Evolutionary conservation across 176 grass and related monocot genomes (phyloP), one percentile per base, ranked within the genome.

Genomic region (Chrysopogon serrulatus): DNA sequence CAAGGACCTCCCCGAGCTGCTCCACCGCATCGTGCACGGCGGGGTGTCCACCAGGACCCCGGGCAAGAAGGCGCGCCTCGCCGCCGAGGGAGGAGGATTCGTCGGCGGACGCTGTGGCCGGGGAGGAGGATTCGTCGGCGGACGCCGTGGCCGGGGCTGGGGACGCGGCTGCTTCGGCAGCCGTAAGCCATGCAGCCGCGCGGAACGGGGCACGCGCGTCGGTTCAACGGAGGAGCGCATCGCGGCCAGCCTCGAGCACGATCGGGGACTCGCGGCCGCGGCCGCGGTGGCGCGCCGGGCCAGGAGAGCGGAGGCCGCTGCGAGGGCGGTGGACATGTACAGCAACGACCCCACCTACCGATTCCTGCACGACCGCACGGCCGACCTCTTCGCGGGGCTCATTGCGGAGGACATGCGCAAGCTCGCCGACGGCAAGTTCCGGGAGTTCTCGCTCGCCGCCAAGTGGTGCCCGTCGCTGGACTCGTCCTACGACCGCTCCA

Each of bases 1-100:
- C 73, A 98, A 98, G 93, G 96, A 98, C 85, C 80, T 98, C 68
- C 93, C 93, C 24, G 93, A 98, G 96, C 73, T 98, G 23, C 91
- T 98, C 63, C 88, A 95, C 83, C 89, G 93, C 28, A 68, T 98
- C 68, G 61, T 92, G 21, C 80, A 90, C 57, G 90, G 90, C 19
- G 88, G 67, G 1, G 59, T 16, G 40, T 86, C 90, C 31, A 94
- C 82, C 15, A 59, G 90, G 37, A 90, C 80, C 0, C 79, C 92
- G 21, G 84, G 85, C 31, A 90, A 85, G 82, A 88, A 88, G 87
- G 87, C 76, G 1, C 75, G 59, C 80, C 80, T 33, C 48, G 54
- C 48, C 31, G 70, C 40, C 68, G 65, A 4, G 28, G n/a, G 56
- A 10, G 73, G 31, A 8, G 65, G 84, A 1, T 78, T 85, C 84